Percentiles rank a stretch among this genome's conserved stretches.
Evolutionary conservation across 2,329 filamentous ascomycete species (phyloP).

Genomic region (Coniochaeta sp.): DNA sequence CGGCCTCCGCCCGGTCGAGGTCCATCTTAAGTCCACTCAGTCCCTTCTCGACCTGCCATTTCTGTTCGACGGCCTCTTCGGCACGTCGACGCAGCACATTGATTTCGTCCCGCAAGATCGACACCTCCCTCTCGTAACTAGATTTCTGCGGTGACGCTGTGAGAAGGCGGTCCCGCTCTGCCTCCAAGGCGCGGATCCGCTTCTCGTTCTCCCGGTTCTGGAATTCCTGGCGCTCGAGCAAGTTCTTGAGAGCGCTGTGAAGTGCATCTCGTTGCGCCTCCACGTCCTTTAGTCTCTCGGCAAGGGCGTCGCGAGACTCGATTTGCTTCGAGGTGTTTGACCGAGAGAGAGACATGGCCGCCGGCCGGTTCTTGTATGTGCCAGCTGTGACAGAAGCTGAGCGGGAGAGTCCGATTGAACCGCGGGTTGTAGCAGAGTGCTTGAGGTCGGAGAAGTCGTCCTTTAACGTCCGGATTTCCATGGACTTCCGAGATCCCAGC

Average conservation of each 20-base stretch:
- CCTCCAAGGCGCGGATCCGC: conserved; percentile 67
- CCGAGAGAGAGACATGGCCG: conserved; percentile 31
- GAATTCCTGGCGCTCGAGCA: conserved; percentile 78
- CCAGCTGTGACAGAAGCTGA: conserved; percentile 62
- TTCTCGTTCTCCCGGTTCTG: conserved; percentile 81
- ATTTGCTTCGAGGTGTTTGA: conserved; percentile 50
- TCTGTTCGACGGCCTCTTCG: conserved; percentile 90
- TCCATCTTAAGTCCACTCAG: conserved; percentile 90
- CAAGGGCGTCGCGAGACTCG: conserved; percentile 61
- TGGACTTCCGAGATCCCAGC: conserved; percentile 1
- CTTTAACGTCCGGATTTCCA: conserved; percentile 1
- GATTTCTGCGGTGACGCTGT: conserved; percentile 62
- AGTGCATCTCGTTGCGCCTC: conserved; percentile 91
- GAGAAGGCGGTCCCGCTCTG: conserved; percentile 68
- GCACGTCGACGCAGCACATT: conserved; percentile 76
- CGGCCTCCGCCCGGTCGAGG: conserved; percentile 87
- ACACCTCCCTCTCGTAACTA: conserved; percentile 79
- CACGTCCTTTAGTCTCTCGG: conserved; percentile 82
- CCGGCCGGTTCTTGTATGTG: conserved; percentile 26
- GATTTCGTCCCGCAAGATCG: conserved; percentile 74
- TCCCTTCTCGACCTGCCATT: conserved; percentile 93
- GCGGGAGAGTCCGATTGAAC: conserved; percentile 46
- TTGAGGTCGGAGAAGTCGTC: neutral
- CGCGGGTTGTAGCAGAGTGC: neutral
- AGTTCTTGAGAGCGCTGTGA: conserved; percentile 75